A percentile compares a stretch with the other conserved stretches of the same genome.
phyloP scores from a whole-genome alignment of 331 rosid genomes.

The Malus hybrid region DNA sequence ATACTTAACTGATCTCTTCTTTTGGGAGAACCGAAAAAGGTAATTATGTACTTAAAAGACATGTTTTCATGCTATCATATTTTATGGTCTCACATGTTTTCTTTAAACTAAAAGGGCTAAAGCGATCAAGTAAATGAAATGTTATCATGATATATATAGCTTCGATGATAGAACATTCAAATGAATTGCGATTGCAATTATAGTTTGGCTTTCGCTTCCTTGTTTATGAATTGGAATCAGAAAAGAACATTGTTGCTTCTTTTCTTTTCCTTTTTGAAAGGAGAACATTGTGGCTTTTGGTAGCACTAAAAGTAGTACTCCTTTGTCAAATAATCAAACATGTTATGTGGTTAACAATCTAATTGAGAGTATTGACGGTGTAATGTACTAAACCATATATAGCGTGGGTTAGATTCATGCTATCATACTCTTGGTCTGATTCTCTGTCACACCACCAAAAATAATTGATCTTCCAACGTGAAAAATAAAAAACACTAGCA shows the following conservation, averaged over 20 bases:
- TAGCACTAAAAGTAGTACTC: background rate
- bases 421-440: background rate
- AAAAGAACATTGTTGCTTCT: too few species aligned
- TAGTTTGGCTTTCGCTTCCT: too few species aligned
- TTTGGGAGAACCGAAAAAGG: background rate
- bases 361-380: too few species aligned
- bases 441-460: background rate
- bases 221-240: too few species aligned
- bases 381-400: too few species aligned
- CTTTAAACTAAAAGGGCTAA: too few species aligned
- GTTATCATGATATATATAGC: background rate
- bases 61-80: background rate
- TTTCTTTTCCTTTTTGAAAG: too few species aligned
- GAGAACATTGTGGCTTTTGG: too few species aligned
- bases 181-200: background rate
- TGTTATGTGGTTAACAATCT: too few species aligned
- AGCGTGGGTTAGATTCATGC: background rate
- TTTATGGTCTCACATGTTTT: background rate
- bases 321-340: too few species aligned
- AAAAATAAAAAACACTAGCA: background rate
- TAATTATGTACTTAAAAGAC: background rate
- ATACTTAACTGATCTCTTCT: too few species aligned
- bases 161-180: too few species aligned
- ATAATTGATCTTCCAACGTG: background rate
- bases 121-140: background rate